phyloP scores from a whole-genome alignment of 2,329 filamentous ascomycete species.

The Colletotrichum limetticola region DNA sequence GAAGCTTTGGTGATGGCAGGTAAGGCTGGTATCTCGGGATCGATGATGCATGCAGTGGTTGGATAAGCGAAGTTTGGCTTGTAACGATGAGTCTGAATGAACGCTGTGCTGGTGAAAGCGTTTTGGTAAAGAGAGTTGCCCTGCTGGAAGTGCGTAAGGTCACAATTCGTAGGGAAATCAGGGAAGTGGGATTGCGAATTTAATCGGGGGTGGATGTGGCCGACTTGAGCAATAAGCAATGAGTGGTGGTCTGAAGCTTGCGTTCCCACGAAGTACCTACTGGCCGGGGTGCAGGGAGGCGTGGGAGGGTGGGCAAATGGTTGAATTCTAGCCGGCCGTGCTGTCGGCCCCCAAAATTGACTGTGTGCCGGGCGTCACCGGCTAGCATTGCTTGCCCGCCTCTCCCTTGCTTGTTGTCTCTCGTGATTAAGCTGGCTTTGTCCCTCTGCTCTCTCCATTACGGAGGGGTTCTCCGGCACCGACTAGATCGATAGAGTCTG shows the following conservation, averaged over 20 bases:
- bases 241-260: constrained; percentile 29
- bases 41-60: neutral
- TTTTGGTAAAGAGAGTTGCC: neutral
- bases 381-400: constrained; percentile 17
- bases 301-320: constrained; percentile 3
- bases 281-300: constrained; percentile 22
- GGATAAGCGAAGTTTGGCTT: neutral
- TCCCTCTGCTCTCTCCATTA: neutral
- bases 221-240: constrained; percentile 32
- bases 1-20: neutral
- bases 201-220: constrained; percentile 18
- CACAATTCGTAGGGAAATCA: constrained; percentile 12
- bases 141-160: constrained; percentile 5
- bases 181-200: constrained; percentile 16
- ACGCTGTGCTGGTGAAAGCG: neutral
- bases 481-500: constrained; percentile 6
- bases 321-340: constrained; percentile 16
- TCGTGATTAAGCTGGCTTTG: constrained; percentile 4
- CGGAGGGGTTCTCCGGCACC: neutral
- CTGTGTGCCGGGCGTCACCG: constrained; percentile 28
- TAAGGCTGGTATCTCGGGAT: neutral
- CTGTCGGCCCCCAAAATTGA: constrained; percentile 24
- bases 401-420: constrained; percentile 32
- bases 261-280: constrained; percentile 29
- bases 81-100: neutral